Evolutionary conservation across 2,329 filamentous ascomycete species (phyloP), one percentile per base, ranked within the genome.

Genomic region (Didymella sp.): DNA sequence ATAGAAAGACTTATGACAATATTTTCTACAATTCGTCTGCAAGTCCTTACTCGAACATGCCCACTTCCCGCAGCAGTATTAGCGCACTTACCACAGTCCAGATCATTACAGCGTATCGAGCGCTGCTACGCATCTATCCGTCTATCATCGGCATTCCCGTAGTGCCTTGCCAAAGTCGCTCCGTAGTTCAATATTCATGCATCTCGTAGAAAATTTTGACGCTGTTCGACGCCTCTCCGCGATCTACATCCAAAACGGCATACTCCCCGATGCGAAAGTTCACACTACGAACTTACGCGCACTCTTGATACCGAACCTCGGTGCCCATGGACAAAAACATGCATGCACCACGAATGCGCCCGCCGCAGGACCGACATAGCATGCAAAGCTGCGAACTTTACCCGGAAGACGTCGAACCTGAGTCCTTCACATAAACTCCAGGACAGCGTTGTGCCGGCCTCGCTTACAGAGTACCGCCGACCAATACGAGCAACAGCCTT

Each of bases 1-100:
- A 57, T 57, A 57, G 48, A 57, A 57, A 57, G 48, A 57, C 42
- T 48, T 31, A 52, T 49, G 54, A 57, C 54, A 51, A 43, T n/a
- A 24, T 40, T 11, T 24, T 19, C 48, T 37, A 21, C 31, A n/a
- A 48, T 21, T 19, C 27, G 30, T 33, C 30, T 51, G 30, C 44
- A 22, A 27, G 17, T 15, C 35, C 47, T 47, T 35, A 38, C 35
- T 56, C 33, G 21, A 40, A n/a, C 17, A 12, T 17, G 8, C 21
- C 37, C 42, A 47, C 35, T 24, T 42, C 19, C 19, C 25, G 43
- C 19, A 25, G 37, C 40, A 25, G 33, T 53, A 27, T n/a, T 41
- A 37, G n/a, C 33, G 44, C 46, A 19, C 35, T 53, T 35, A 31
- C 17, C 8, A 12, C 13, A 37, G 27, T 41, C 47, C 22, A 47